Evolutionary conservation across 208 protist species (phyloP).

Genomic region (Trypanosoma congolense): DNA sequence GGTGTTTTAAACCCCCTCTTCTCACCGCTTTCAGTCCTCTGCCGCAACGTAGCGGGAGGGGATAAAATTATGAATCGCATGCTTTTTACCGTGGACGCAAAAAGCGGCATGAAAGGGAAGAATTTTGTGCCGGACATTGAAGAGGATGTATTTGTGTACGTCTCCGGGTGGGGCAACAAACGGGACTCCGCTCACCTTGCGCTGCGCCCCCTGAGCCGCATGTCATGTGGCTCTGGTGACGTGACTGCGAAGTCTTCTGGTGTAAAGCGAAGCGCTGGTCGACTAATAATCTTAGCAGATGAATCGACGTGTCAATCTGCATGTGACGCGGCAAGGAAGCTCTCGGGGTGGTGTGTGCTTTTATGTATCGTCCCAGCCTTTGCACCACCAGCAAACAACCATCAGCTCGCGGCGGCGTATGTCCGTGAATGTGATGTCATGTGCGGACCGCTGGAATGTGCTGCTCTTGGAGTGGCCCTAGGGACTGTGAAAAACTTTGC

Average conservation of each 20-base stretch:
- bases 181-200: conserved; percentile 7
- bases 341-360: conserved; percentile 13
- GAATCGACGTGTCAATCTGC: conserved; percentile 18
- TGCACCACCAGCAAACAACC: conserved; percentile 50
- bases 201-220: conserved; percentile 3
- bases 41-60: conserved; percentile 1
- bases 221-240: neutral
- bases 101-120: neutral
- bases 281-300: conserved; percentile 29
- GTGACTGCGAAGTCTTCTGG: neutral
- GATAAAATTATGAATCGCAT: conserved; percentile 5
- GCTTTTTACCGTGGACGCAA: conserved; percentile 12
- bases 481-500: conserved; percentile 47
- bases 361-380: conserved; percentile 28
- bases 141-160: conserved; percentile 21
- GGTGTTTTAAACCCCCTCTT: neutral
- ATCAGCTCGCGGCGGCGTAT: conserved; percentile 24
- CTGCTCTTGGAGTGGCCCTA: conserved; percentile 54
- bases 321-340: conserved; percentile 2
- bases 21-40: conserved; percentile 1
- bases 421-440: conserved; percentile 16
- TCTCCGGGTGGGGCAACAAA: conserved; percentile 11
- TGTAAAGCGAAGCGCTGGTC: neutral
- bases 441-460: conserved; percentile 28
- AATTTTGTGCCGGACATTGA: conserved; percentile 14